A percentile compares a stretch with the other conserved stretches of the same genome.
phyloP scores from a whole-genome alignment of 176 grass and related monocot species.

The Eragrostis nindensis region DNA sequence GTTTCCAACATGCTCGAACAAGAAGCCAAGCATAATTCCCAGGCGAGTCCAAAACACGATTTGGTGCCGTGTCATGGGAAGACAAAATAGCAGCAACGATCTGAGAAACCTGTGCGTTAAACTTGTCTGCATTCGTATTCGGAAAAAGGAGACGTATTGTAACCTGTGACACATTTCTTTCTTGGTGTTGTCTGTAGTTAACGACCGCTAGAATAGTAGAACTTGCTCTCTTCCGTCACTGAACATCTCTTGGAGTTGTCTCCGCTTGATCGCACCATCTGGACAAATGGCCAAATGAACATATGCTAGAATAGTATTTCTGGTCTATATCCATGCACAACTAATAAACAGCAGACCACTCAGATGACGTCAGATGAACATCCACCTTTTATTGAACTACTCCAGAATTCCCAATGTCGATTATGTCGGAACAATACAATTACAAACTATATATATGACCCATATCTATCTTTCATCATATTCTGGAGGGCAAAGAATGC shows the following conservation, averaged over 20 bases:
- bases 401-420: neutral
- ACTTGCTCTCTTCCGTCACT: neutral
- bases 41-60: neutral
- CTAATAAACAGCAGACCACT: neutral
- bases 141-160: neutral
- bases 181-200: neutral
- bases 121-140: neutral
- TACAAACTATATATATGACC: neutral
- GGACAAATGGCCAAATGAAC: neutral
- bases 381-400: neutral
- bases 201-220: neutral
- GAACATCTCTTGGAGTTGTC: neutral
- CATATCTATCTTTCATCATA: neutral
- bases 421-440: neutral
- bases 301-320: neutral
- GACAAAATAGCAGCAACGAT: conserved; percentile 36
- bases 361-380: neutral
- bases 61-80: neutral
- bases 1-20: conserved; percentile 23
- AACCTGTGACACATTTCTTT: neutral
- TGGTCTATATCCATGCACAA: neutral
- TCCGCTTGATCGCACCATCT: neutral
- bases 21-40: conserved; percentile 26
- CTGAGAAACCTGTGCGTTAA: conserved; percentile 50
- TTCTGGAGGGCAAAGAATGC: conserved; percentile 19